Evolutionary conservation across 2,329 filamentous ascomycete genomes (phyloP), one percentile per base, ranked within the genome.

Genomic region (Paraphoma chrysanthemicola): DNA sequence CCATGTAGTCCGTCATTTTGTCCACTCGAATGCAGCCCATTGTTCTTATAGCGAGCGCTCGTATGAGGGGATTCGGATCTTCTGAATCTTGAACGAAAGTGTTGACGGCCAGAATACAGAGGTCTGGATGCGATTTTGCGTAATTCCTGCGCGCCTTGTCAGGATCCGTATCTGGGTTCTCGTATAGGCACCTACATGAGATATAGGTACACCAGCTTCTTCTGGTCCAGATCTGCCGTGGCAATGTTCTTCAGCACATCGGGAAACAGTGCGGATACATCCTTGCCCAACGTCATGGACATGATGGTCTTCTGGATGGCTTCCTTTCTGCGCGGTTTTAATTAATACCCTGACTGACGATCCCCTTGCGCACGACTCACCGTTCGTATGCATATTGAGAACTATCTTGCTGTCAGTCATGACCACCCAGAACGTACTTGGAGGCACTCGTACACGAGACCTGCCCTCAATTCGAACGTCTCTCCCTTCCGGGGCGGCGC

Each of bases 1-100:
- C 95, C 94, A 99, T 98, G 78, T 99, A 99, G 76, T 99, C 95
- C 64, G 98, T 92, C 92, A 99, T 99, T 80, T 99, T 99, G 68
- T 98, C 95, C 53, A 99, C 95, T 54, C 95, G 85, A 70, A 99
- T 98, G 74, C 95, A 98, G 41, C 95, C 95, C 95, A 99, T 99
- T 33, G 95, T 99, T 69, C 95, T 87, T 77, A 99, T 96, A 53
- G 95, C 95, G 49, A 99, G 85, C 48, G 95, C 95, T 83, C 95
- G 86, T 71, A 99, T 92, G 23, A 99, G 86, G 12, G 95, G 95
- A 73, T 99, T 99, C 43, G 95, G 95, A 72, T 99, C 95, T 86
- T 99, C 95, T 14, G 95, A 95, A 77, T 99, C 95, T 84, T 99
- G 95, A 6, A 98, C 95, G 73, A 99, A 99, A 12, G 95, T 99